A percentile compares a stretch with the other conserved stretches of the same genome.
These are phyloP conservation scores for Neonectria coccinea DNA, from an alignment of 2,329 filamentous ascomycete genomes.

Conservation along the genomic window DNA sequence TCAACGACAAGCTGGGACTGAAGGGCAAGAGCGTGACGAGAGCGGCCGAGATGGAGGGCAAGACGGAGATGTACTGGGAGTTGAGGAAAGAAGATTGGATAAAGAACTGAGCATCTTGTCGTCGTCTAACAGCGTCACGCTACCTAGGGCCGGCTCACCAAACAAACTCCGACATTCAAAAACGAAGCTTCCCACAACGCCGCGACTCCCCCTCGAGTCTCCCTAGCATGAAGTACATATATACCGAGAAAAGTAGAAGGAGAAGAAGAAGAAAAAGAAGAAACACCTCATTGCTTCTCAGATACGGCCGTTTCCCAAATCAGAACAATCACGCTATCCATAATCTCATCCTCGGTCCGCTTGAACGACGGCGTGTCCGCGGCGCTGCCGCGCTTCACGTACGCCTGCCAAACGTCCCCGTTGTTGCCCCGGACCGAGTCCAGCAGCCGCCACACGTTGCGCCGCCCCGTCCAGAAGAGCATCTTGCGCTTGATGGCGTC, in stretches of 20 bases:
- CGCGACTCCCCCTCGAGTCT: slow-evolving; percentile 17
- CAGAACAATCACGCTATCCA: slow-evolving; percentile 45
- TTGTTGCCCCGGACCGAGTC: slow-evolving; percentile 52
- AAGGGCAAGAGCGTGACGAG: slow-evolving; percentile 1
- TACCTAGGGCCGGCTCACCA: slow-evolving; percentile 11
- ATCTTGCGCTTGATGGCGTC: slow-evolving; percentile 46
- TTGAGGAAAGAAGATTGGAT: slow-evolving; percentile 18
- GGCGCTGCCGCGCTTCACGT: slow-evolving; percentile 50
- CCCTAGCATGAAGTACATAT: slow-evolving; percentile 1
- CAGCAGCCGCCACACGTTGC: slow-evolving; percentile 56
- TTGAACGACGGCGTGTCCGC: slow-evolving; percentile 33
- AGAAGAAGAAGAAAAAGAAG: neutral
- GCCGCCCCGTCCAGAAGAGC: slow-evolving; percentile 51
- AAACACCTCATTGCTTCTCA: slow-evolving; percentile 13
- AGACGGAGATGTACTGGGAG: slow-evolving; percentile 26
- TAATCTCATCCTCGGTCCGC: slow-evolving; percentile 33
- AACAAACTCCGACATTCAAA: slow-evolving; percentile 14
- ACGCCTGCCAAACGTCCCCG: slow-evolving; percentile 61
- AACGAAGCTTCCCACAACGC: slow-evolving; percentile 13
- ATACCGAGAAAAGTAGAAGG: neutral
- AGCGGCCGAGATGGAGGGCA: slow-evolving; percentile 5
- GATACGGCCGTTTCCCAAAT: slow-evolving; percentile 42
- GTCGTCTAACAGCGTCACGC: slow-evolving; percentile 14
- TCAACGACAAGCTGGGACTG: slow-evolving; percentile 17
- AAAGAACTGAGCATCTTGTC: slow-evolving; percentile 23